A percentile compares a stretch with the other conserved stretches of the same genome.
phyloP scores from a whole-genome alignment of 2,329 filamentous ascomycete species.

The Diaporthe ilicicola region DNA sequence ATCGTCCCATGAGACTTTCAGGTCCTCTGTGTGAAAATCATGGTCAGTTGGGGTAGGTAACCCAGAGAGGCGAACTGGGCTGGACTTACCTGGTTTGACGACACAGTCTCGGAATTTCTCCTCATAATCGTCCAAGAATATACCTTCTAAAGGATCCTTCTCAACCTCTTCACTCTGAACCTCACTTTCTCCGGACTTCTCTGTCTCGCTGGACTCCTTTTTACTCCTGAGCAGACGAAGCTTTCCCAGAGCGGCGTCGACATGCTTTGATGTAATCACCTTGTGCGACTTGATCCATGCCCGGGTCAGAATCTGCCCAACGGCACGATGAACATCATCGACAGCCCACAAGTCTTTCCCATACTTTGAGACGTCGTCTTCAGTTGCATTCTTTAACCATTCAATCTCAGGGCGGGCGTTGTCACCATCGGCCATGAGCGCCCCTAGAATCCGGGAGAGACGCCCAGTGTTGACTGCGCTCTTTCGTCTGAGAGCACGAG shows the following conservation, averaged over 20 bases:
- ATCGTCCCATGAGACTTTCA: background rate
- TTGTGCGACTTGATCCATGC: background rate
- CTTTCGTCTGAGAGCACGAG: background rate
- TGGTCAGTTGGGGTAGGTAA: background rate
- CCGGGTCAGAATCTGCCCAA: background rate
- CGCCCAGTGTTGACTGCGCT: background rate
- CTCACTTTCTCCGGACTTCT: no score
- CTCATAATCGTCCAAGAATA: background rate
- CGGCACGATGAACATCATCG: background rate
- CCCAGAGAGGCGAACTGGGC: no score
- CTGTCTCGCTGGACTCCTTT: background rate
- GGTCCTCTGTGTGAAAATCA: background rate
- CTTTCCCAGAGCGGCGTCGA: background rate
- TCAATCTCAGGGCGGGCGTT: background rate
- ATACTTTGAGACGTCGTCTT: background rate
- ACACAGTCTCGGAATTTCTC: background rate
- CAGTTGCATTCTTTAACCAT: background rate
- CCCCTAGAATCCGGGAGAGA: background rate
- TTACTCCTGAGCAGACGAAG: background rate
- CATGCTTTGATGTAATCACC: background rate
- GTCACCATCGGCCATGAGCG: background rate
- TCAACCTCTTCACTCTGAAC: background rate
- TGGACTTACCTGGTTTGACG: background rate
- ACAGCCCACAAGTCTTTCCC: background rate
- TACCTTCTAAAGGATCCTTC: background rate